phyloP scores from a whole-genome alignment of 73 alveolate genomes.

The Blepharisma stoltei region DNA sequence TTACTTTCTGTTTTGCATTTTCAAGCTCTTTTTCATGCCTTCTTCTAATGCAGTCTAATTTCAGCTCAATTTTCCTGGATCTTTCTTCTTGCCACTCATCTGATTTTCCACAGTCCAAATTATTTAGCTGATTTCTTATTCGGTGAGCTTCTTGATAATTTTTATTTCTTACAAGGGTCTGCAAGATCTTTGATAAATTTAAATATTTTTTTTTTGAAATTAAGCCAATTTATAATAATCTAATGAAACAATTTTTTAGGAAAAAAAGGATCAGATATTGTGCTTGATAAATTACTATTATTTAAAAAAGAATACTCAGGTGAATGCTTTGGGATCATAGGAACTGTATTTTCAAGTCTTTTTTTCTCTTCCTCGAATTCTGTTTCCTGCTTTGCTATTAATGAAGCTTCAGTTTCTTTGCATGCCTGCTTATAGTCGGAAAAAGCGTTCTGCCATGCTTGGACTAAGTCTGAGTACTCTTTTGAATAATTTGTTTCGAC shows the following conservation, averaged over 20 bases:
- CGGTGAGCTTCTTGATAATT: conserved; percentile 59
- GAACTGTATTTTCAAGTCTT: conserved; percentile 46
- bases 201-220: too few relatives aligned
- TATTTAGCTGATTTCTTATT: conserved; percentile 38
- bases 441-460: conserved; percentile 49
- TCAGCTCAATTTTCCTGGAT: conserved; percentile 41
- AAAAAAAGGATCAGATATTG: too few relatives aligned
- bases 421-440: conserved; percentile 40
- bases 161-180: conserved; percentile 45
- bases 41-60: conserved; percentile 34
- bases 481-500: conserved; percentile 49
- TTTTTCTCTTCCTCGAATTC: conserved; percentile 38
- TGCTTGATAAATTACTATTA: conserved; percentile 37
- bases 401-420: conserved; percentile 32
- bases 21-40: conserved; percentile 59
- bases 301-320: conserved; percentile 52
- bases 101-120: conserved; percentile 49
- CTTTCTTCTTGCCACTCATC: conserved; percentile 41
- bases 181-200: too few relatives aligned
- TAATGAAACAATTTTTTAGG: too few relatives aligned
- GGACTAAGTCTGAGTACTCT: conserved; percentile 57
- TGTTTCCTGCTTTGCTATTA: conserved; percentile 42
- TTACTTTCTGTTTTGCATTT: conserved; percentile 51
- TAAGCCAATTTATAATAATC: too few relatives aligned
- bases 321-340: conserved; percentile 42